These are phyloP conservation scores for Vitis hybrid DNA, from an alignment of 177 flowering plant genomes.

Conservation along the genomic window DNA sequence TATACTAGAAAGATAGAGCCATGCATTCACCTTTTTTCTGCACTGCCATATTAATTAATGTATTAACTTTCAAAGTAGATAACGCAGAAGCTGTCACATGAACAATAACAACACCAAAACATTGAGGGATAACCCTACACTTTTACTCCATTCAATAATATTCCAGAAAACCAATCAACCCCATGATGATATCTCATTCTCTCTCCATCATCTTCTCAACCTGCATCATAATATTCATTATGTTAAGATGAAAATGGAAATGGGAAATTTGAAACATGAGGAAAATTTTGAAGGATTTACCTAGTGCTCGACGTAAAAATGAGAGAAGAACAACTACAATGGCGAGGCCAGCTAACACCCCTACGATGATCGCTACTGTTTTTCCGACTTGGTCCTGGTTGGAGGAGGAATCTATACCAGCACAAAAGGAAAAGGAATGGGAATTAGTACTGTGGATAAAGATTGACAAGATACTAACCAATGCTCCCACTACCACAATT, in stretches of 20 bases:
- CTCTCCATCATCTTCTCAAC: background rate
- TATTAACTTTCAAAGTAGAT: background rate
- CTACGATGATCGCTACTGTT: slow-evolving; percentile 85
- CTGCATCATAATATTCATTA: slow-evolving; percentile 3
- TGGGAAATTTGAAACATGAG: background rate
- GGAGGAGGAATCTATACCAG: slow-evolving; percentile 47
- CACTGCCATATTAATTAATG: background rate
- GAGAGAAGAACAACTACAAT: slow-evolving; percentile 78
- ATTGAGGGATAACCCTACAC: background rate
- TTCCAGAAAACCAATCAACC: background rate
- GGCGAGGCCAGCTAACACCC: slow-evolving; percentile 71
- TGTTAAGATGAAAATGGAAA: background rate
- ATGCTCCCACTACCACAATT: slow-evolving; percentile 1
- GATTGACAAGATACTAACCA: background rate
- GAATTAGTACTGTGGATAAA: slow-evolving; percentile 10
- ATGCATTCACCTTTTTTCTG: slow-evolving; percentile 3
- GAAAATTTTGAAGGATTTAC: slow-evolving; percentile 16
- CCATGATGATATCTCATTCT: no score
- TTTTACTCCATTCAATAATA: background rate
- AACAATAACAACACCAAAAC: background rate
- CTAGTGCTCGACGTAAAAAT: slow-evolving; percentile 44
- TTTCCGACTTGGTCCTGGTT: slow-evolving; percentile 71
- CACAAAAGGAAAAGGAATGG: slow-evolving; percentile 19
- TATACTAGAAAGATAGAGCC: slow-evolving; percentile 8
- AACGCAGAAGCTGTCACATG: slow-evolving; percentile 5